Evolutionary conservation across 306 rosid species (phyloP), one percentile per base, ranked within the genome.

Genomic region (Clitoria ternatea): DNA sequence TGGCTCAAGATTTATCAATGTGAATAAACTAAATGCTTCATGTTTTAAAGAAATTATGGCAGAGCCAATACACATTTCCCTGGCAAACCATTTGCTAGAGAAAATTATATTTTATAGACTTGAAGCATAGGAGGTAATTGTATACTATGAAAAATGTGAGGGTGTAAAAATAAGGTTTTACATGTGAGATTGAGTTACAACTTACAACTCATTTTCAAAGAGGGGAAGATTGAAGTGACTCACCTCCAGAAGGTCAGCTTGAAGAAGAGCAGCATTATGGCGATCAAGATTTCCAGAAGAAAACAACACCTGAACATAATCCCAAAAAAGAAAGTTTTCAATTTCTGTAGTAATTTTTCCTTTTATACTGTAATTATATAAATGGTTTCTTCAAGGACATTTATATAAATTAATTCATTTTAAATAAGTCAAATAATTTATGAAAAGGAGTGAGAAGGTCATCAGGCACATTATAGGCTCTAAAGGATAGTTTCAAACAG

Each of bases 231-330:
- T 13, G 20, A 57, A 75, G 75, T 26, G 61, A 77, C 79, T 83
- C 70, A 91, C 99, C 95, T 86, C 97, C 77, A 87, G 79, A 69
- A 89, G 84, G 80, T 91, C 97, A 76, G 84, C 75, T 79, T 75
- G 82, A 65, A 91, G 91, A 43, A 49, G 72, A 80, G 72, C n/a
- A 69, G 86, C 79, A 81, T 70, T 90, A 8, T 53, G 87, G 59
- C 77, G 73, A 77, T 82, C 86, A 18, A 36, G 75, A 45, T 74
- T 85, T 75, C 91, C 90, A 56, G 96, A 83, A 77, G 91, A 81
- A 85, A 82, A 85, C 53, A 91, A 86, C 39, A 81, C 88, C 99
- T 95, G 84, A 33, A 35, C 39, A 57, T 72, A 61, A 77, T 50
- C 37, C 78, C 44, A 56, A 62, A 70, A 76, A 45, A 23, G 9